Base-by-base conservation (phyloP, 2,329 filamentous ascomycete species). In the Xylariaceae sp. region DNA sequence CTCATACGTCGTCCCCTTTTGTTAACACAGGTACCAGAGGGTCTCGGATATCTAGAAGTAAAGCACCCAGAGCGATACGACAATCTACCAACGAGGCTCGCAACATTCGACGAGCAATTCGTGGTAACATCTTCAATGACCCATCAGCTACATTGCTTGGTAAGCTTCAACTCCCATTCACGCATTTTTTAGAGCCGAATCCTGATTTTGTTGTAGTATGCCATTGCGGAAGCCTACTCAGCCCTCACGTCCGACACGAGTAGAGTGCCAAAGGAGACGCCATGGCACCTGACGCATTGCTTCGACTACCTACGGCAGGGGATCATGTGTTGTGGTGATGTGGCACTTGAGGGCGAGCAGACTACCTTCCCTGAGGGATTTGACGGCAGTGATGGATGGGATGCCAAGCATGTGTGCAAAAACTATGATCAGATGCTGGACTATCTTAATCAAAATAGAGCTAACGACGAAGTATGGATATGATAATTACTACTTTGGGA, bases 81-180 rank as follows among this genome's bases (percentile, higher is more conserved):
- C 35, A 71, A 73, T 60, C 67, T 76, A 9, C 74, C 73, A 2
- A 66, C 62, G 5, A 68, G 62, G 13, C 62, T 77, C 6, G 37
- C 66, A 51, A 59, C 62, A 3, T 59, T 65, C 18, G 59, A 64
- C 3, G 59, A 66, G 13, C 65, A 69, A 32, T 73, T 71, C 35
- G 69, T 73, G 41, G 76, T 72, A 59, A 76, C 75, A 1, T 75
- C 75, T 0, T 73, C 71, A 2, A 69, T 76, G 57, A 77, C 74
- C 3, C 75, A 77, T 53, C 75, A 77, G 59, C 66, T 77, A 2
- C 73, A 77, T 58, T 77, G 75, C 55, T 65, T 77, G 27, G 71
- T 73, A 65, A 40, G 55, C 23, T 18, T 23, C 20, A 15, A 4
- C 30, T 52, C 8, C 13, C n/a, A 13, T 15, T 20, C 24, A 30